These are phyloP conservation scores for Apostasia ramifera DNA, from an alignment of 106 monocot species.

Conservation along the genomic window DNA sequence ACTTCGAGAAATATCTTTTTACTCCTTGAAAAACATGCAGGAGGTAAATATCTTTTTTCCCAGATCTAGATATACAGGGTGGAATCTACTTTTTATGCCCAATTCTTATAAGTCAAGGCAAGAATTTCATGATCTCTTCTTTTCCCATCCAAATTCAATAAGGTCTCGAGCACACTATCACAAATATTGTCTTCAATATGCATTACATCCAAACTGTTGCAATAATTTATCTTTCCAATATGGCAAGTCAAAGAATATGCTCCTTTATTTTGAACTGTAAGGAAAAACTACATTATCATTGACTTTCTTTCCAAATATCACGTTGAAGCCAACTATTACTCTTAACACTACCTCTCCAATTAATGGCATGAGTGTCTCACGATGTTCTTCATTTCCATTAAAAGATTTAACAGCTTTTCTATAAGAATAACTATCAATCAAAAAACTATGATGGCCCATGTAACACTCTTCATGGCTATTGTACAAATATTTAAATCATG, in stretches of 20 bases:
- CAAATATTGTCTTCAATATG: slow-evolving; percentile 16
- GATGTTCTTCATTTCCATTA: background rate
- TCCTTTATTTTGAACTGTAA: slow-evolving; percentile 10
- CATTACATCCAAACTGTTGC: slow-evolving; percentile 13
- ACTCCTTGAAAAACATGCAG: too few species aligned
- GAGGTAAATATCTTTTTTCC: too few species aligned
- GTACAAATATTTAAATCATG: background rate
- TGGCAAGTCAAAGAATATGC: slow-evolving; percentile 9
- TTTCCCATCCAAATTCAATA: background rate
- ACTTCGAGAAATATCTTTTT: too few species aligned
- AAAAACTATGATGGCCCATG: background rate
- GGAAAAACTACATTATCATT: background rate
- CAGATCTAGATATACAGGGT: too few species aligned
- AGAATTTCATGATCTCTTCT: too few species aligned
- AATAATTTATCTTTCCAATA: slow-evolving; percentile 5
- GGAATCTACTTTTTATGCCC: too few species aligned
- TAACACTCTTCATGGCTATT: slow-evolving; percentile 2
- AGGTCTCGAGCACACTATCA: background rate
- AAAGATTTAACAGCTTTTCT: background rate
- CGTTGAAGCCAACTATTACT: background rate
- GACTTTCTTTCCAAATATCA: background rate
- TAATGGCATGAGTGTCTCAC: background rate
- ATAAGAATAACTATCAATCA: background rate
- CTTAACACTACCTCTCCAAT: background rate
- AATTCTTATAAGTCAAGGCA: too few species aligned